Conservation (phyloP, 441 rosid genomes). For the Mallotus japonicus region DNA sequence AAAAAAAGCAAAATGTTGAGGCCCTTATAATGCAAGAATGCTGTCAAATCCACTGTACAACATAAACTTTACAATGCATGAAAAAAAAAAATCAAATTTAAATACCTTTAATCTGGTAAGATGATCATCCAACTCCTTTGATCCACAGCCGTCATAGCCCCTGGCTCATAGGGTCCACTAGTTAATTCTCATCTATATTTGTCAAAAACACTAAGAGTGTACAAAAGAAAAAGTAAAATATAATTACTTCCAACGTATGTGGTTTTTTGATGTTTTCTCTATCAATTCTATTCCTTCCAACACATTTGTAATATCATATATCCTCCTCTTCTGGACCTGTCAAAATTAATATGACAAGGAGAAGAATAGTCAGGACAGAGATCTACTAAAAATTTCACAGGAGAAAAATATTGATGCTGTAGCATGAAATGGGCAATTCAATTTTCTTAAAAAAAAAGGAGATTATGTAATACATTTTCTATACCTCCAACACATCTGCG, state of each 20-base stretch:
- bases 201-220: background rate
- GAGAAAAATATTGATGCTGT: background rate
- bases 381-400: background rate
- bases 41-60: background rate
- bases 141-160: slow-evolving; percentile 50
- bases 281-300: slow-evolving; percentile 81
- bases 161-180: slow-evolving; percentile 38
- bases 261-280: slow-evolving; percentile 85
- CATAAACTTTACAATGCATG: slow-evolving; percentile 1
- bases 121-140: slow-evolving; percentile 43
- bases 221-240: slow-evolving; percentile 14
- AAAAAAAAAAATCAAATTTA: slow-evolving; percentile 3
- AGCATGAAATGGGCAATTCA: background rate
- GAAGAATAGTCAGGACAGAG: slow-evolving; percentile 11
- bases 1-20: background rate
- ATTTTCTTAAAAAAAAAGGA: background rate
- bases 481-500: slow-evolving; percentile 76
- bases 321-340: slow-evolving; percentile 90
- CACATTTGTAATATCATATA: slow-evolving; percentile 90
- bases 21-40: slow-evolving; percentile 3
- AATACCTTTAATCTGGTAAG: slow-evolving; percentile 50
- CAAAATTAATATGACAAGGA: slow-evolving; percentile 16
- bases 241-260: slow-evolving; percentile 75
- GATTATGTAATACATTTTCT: slow-evolving; percentile 6
- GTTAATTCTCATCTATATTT: slow-evolving; percentile 22